Percentiles rank a stretch among this genome's conserved stretches.
Conservation (phyloP, 306 rosid species). For the Canavalia ensiformis region DNA sequence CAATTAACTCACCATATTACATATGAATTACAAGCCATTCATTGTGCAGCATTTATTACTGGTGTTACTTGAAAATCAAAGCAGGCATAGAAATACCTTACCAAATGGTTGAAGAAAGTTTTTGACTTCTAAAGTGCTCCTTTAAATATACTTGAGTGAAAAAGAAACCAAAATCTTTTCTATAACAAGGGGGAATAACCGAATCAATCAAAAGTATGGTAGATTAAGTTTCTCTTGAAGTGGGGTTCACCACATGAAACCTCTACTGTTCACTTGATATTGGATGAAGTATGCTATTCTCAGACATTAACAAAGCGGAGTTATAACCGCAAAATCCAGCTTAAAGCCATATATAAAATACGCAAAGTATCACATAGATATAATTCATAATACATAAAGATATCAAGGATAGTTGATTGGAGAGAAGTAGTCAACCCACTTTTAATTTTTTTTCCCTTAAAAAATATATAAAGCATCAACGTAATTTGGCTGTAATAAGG, state of each 20-base stretch:
- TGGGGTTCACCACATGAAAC: conserved; percentile 27
- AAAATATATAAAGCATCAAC: conserved; percentile 33
- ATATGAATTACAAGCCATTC: background rate
- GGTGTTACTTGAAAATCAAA: conserved; percentile 14
- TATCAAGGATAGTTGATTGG: conserved; percentile 44
- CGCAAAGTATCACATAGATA: conserved; percentile 40
- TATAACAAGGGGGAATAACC: conserved; percentile 12
- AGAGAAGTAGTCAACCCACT: conserved; percentile 46
- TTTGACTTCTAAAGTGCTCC: conserved; percentile 22
- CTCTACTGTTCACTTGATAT: conserved; percentile 29
- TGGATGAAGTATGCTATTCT: conserved; percentile 24
- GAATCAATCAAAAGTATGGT: conserved; percentile 31
- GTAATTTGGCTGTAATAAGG: conserved; percentile 46
- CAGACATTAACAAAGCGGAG: conserved; percentile 11
- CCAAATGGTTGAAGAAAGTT: conserved; percentile 16
- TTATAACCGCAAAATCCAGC: conserved; percentile 42
- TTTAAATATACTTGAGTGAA: conserved; percentile 19
- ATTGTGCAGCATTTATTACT: too few relatives aligned
- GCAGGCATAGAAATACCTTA: conserved; percentile 16
- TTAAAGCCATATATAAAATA: conserved; percentile 42
- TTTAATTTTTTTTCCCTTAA: background rate
- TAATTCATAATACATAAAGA: conserved; percentile 27
- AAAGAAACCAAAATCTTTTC: conserved; percentile 34
- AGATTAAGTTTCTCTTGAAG: conserved; percentile 38
- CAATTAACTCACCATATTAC: background rate